Evolutionary conservation across 257 asterid species (phyloP).

Genomic region (Solanum bukasovii): DNA sequence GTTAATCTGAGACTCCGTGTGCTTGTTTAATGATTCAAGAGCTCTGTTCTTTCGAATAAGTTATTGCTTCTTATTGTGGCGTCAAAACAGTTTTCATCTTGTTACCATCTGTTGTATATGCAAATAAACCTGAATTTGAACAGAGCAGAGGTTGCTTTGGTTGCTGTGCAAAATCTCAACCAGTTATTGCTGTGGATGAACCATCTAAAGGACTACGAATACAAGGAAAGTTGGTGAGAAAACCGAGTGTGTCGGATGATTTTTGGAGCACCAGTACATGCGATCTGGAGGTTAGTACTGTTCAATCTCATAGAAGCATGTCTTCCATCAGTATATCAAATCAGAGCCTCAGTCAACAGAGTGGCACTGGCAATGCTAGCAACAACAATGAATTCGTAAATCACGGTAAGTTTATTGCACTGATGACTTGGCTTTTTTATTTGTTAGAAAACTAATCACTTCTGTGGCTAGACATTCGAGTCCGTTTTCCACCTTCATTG

Average conservation of each 20-base stretch:
- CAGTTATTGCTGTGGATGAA: conserved; percentile 59
- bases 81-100: not conserved
- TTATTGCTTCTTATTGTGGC: not conserved
- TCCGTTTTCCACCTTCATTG: not conserved
- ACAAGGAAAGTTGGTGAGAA: conserved; percentile 54
- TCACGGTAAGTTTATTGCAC: conserved; percentile 36
- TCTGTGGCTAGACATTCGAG: not conserved
- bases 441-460: not conserved
- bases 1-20: not conserved
- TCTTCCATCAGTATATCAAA: conserved; percentile 56
- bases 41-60: not conserved
- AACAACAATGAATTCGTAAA: conserved; percentile 54
- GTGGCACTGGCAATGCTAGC: conserved; percentile 26
- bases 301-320: conserved; percentile 62
- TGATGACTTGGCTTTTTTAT: not conserved
- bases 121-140: conserved; percentile 39
- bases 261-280: conserved; percentile 80
- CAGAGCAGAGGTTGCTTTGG: conserved; percentile 79
- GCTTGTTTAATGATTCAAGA: not conserved
- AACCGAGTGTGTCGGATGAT: conserved; percentile 49
- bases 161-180: conserved; percentile 50
- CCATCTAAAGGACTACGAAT: conserved; percentile 62
- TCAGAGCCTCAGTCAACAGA: conserved; percentile 30
- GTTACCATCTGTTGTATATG: conserved; percentile 15
- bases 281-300: conserved; percentile 43